A percentile compares a stretch with the other conserved stretches of the same genome.
Evolutionary conservation across 169 alveolate species (phyloP).

Genomic region (Amoebophrya sp.): DNA sequence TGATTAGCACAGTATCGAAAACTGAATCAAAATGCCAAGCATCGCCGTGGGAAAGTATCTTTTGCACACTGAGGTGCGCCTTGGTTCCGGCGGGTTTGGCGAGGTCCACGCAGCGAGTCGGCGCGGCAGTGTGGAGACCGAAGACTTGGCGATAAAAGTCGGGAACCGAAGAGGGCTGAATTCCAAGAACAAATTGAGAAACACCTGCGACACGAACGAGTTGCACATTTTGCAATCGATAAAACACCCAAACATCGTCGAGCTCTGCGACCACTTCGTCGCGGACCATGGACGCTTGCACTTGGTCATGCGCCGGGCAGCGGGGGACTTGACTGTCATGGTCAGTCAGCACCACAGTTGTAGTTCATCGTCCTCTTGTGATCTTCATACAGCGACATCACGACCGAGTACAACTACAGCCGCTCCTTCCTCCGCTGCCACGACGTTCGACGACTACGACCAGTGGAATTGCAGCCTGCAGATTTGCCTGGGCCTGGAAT

Average conservation of each 20-base stretch:
- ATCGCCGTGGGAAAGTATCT: not conserved
- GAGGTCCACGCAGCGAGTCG: not conserved
- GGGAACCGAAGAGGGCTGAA: not conserved
- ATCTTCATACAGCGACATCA: too few species aligned
- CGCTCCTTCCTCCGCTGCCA: not conserved
- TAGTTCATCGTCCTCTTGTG: too few species aligned
- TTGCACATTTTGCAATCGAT: not conserved
- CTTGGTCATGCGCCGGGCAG: not conserved
- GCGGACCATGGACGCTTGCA: not conserved
- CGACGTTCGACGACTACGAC: not conserved
- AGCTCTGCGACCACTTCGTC: not conserved
- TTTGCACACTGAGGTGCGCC: not conserved
- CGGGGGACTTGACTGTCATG: not conserved
- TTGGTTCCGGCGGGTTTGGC: not conserved
- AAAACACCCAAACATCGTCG: not conserved
- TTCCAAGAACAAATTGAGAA: not conserved
- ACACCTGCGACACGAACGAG: not conserved
- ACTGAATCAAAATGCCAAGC: not conserved
- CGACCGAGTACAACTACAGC: too few species aligned
- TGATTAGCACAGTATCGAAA: too few species aligned
- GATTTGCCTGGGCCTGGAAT: conserved; percentile 3
- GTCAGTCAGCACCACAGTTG: not conserved
- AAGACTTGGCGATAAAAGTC: not conserved
- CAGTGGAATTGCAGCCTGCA: not conserved
- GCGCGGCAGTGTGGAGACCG: not conserved